Evolutionary conservation across 345 rosid genomes (phyloP).

Genomic region (Clausena lansium): DNA sequence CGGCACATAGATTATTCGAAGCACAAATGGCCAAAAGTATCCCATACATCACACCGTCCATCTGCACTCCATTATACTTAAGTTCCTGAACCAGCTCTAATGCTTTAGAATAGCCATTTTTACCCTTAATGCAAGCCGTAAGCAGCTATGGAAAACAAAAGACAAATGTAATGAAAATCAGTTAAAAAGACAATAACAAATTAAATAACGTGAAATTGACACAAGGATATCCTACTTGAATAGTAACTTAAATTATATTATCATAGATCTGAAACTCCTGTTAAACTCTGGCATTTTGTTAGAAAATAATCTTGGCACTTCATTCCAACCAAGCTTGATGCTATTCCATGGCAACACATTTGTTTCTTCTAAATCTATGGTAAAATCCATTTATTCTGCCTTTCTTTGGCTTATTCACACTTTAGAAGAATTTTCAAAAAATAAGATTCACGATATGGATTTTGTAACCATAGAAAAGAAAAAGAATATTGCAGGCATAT

Average conservation of each 20-base stretch:
- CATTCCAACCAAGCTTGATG: not conserved
- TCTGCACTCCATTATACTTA: slow-evolving; percentile 47
- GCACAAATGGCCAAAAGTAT: slow-evolving; percentile 88
- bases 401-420: not conserved
- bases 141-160: slow-evolving; percentile 60
- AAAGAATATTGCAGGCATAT: not conserved
- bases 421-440: not conserved
- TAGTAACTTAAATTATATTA: not conserved
- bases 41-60: slow-evolving; percentile 86
- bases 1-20: slow-evolving; percentile 66
- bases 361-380: not conserved
- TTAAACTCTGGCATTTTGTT: not conserved
- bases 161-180: slow-evolving; percentile 16
- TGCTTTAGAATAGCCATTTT: slow-evolving; percentile 66
- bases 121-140: slow-evolving; percentile 77
- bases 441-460: not conserved
- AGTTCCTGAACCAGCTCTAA: slow-evolving; percentile 70
- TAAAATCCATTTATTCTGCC: not conserved
- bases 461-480: not conserved
- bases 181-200: not conserved
- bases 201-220: not conserved
- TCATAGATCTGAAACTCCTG: not conserved
- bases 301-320: not conserved
- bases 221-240: not conserved
- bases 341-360: not conserved